Base-by-base conservation (phyloP, 108 stramenopile species). In the Cyclotella baltica region DNA sequence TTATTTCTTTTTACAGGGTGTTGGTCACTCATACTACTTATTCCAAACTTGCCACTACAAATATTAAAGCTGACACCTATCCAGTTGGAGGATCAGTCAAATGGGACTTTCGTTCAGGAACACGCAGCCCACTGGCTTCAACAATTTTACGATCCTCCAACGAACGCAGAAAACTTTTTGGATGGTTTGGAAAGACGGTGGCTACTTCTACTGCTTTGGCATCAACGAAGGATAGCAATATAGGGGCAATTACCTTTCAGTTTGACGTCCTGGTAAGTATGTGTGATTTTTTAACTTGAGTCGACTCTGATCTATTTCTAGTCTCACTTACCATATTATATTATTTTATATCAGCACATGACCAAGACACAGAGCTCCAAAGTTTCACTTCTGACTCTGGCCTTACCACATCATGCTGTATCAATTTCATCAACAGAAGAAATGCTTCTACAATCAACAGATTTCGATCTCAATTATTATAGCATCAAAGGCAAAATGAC, bases 371-470 rank as follows among this genome's bases (percentile, higher is more conserved):
- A 62, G 62, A 73, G 37, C 40, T 70, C 51, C 0, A 57, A 77
- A 65, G 75, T 77, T 19, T 62, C 75, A 37, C 76, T 95, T 51
- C 76, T 95, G n/a, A 95, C 92, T 89, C 55, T 95, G 55, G 87
- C 90, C n/a, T 74, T 95, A 50, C 94, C 94, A 11, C 94, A 95
- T 80, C 94, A 95, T 77, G 87, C 86, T 35, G 74, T 87, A 57
- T 80, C 83, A 5, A 80, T 95, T 20, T 67, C 85, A 20, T 37
- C 72, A 19, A 78, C 77, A 33, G 79, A 84, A 13, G 67, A 69
- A 11, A 72, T 82, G 36, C 57, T 85, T 11, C 78, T 95, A 4
- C 62, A 62, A 20, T 29, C 34, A 34, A 58, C 75, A 19, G 66
- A 87, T 25, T 95, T 95, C 57, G 90, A 95, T 59, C 67, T 95